These are phyloP conservation scores for Pythium chondricola DNA, from an alignment of 352 stramenopile genomes.

Conservation along the genomic window DNA sequence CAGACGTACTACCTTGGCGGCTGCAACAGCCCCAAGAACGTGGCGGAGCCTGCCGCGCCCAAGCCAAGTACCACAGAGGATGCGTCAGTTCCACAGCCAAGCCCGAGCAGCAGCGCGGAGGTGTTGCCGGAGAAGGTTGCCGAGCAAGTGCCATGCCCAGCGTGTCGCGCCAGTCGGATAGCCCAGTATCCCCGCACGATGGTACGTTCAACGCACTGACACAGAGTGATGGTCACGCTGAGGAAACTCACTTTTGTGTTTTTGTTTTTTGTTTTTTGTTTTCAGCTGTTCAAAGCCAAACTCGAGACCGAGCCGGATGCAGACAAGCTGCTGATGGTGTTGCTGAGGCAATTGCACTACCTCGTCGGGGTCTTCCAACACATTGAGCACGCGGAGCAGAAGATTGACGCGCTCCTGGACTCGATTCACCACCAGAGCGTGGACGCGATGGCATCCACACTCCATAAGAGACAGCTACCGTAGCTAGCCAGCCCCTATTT, in stretches of 20 bases:
- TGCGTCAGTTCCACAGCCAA: constrained; percentile 1
- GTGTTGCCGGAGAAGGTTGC: neutral
- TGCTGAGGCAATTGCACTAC: constrained; percentile 71
- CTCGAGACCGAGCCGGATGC: constrained; percentile 31
- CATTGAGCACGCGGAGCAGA: constrained; percentile 48
- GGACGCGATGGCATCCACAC: neutral
- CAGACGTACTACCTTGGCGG: constrained; percentile 57
- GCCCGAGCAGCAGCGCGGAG: constrained; percentile 6
- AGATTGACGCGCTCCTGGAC: constrained; percentile 52
- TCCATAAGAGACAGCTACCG: neutral
- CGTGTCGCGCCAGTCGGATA: constrained; percentile 34
- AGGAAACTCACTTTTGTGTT: neutral
- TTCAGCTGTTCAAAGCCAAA: constrained; percentile 39
- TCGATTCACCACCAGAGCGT: constrained; percentile 27
- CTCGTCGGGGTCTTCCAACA: constrained; percentile 67
- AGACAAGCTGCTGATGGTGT: constrained; percentile 29
- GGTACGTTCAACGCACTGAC: constrained; percentile 22
- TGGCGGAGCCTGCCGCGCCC: neutral
- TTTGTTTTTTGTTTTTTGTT: constrained; percentile 2
- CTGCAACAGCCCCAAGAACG: constrained; percentile 31
- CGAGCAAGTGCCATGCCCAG: constrained; percentile 17
- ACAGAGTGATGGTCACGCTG: too few relatives aligned
- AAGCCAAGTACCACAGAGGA: neutral
- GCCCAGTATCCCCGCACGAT: constrained; percentile 52
- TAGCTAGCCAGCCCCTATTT: neutral